Conservation (phyloP, 2,329 filamentous ascomycete genomes). For the Fusarium camptoceras region DNA sequence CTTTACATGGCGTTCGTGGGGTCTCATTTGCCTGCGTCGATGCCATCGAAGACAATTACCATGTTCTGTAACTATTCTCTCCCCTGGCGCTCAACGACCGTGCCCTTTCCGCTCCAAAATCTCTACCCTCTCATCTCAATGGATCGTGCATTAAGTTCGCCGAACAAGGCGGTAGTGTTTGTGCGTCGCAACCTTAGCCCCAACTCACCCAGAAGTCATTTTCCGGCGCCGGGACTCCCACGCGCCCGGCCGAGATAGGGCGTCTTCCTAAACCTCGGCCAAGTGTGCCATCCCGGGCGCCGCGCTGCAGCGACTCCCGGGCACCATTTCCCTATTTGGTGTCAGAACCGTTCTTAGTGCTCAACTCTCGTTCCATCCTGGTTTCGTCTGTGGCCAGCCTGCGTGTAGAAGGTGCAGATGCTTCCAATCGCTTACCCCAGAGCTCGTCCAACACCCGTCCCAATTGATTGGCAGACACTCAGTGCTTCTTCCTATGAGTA, state of each 20-base stretch:
- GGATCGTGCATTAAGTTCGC: constrained; percentile 29
- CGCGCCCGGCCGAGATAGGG: constrained; percentile 41
- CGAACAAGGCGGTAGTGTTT: constrained; percentile 33
- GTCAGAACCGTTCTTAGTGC: constrained; percentile 41
- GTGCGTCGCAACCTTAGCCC: constrained; percentile 25
- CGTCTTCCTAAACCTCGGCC: constrained; percentile 31
- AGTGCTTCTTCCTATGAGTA: neutral
- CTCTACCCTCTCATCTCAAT: constrained; percentile 7
- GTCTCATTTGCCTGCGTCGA: constrained; percentile 35
- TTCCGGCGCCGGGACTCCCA: constrained; percentile 35
- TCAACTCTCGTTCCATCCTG: constrained; percentile 36
- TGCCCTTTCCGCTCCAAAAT: constrained; percentile 25
- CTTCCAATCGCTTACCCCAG: constrained; percentile 35
- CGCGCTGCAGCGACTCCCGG: constrained; percentile 42
- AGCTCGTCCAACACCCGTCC: constrained; percentile 32
- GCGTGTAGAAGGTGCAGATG: constrained; percentile 34
- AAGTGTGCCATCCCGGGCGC: constrained; percentile 42
- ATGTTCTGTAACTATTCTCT: constrained; percentile 5
- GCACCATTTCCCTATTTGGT: constrained; percentile 42
- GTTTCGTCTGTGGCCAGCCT: constrained; percentile 40
- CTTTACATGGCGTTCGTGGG: constrained; percentile 30
- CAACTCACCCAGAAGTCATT: constrained; percentile 6
- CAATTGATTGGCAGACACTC: neutral
- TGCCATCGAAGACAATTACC: constrained; percentile 36
- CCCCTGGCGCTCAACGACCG: constrained; percentile 11